Percentiles rank a stretch among this genome's conserved stretches.
Conservation (phyloP, 768 basidiomycete genomes). For the Sarcomyxa edulis region DNA sequence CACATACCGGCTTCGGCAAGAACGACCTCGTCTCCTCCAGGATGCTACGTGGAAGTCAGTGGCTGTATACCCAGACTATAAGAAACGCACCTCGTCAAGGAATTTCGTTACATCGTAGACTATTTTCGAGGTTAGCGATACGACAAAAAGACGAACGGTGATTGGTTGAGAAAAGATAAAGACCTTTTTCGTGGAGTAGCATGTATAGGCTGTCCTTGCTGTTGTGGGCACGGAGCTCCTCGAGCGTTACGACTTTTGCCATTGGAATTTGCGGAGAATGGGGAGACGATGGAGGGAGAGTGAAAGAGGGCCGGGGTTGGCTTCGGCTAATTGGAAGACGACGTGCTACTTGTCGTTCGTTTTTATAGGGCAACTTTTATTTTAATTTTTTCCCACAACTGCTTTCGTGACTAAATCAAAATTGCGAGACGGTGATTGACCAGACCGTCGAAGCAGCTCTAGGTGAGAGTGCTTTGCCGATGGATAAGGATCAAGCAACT, state of each 20-base stretch:
- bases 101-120: constrained; percentile 94
- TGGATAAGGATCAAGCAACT: too few species aligned
- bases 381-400: too few species aligned
- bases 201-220: constrained; percentile 75
- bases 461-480: background rate
- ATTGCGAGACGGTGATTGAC: background rate
- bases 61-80: background rate
- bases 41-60: constrained; percentile 53
- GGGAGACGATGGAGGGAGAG: constrained; percentile 20
- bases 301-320: too few species aligned
- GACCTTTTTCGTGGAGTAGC: constrained; percentile 84
- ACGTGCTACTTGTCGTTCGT: too few species aligned
- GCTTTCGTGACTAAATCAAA: too few species aligned
- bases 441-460: background rate
- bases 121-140: constrained; percentile 25
- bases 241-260: constrained; percentile 57
- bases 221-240: constrained; percentile 75
- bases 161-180: constrained; percentile 22
- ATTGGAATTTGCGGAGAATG: constrained; percentile 23
- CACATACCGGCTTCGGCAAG: constrained; percentile 83
- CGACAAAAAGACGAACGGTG: constrained; percentile 21
- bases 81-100: constrained; percentile 76
- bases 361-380: too few species aligned
- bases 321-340: too few species aligned
- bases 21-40: constrained; percentile 97